Base-by-base conservation (phyloP, 202 grass and related monocot species). In the Carex sylvatica region DNA sequence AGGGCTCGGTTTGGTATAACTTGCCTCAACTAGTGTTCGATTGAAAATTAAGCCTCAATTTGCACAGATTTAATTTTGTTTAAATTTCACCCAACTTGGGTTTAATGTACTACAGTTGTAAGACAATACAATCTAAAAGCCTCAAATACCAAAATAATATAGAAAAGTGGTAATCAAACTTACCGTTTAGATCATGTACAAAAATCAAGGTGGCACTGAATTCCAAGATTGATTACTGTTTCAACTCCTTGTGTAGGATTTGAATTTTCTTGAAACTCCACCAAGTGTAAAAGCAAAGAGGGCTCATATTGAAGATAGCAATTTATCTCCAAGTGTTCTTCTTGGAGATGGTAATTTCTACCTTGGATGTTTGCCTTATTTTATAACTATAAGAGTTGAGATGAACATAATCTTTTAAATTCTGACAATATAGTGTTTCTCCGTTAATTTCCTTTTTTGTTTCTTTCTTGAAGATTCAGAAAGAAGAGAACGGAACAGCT, bases 401-500 rank as follows among this genome's bases (percentile, higher is more conserved):
- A 71, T 46, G 35, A 47, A 22, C 0, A 71, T 47, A 13, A 44
- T 47, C n/a, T 10, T 71, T 71, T 16, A 44, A 44, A 47, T 46
- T 47, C 38, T 71, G 18, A 7, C 31, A 71, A 47, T 46, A 8
- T n/a, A 35, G 36, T 77, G 7, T 77, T 35, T 28, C 18, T 18
- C 30, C 9, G 3, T 77, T 59, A 35, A 56, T 59, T 77, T 15
- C 20, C 30, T 77, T 77, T 77, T 74, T 28, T 65, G 66, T 73
- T 82, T 82, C 61, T 82, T 88, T 87, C 85, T 59, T 80, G 84
- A 16, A 79, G 89, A 82, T 81, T 90, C 89, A 72, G 53, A 81
- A 44, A 76, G 69, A 71, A 88, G 77, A 23, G 86, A 88, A 86
- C 80, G 79, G 60, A 85, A 84, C 66, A 91, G 85, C 88, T 90